Evolutionary conservation across 192 early-diverging fungal genomes (phyloP), one percentile per base, ranked within the genome.

Genomic region (Phycomyces nitens): DNA sequence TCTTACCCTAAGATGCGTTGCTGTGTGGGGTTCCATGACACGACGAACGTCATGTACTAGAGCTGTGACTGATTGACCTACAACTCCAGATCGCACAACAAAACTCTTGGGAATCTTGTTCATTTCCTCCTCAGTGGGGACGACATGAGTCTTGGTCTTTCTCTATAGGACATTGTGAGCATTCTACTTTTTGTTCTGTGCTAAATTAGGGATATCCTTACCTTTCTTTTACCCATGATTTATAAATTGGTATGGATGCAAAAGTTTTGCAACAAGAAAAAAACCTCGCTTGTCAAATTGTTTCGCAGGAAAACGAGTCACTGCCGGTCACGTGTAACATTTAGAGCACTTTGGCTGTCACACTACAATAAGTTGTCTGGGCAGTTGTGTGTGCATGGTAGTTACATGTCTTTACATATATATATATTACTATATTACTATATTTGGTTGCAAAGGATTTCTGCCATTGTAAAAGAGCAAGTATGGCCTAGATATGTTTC

Each of bases 1-100:
- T 34, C 29, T 34, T 81, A 91, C 93, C 77, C 80, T 84, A 44
- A 99, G 84, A 58, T 87, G 87, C 12, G 78, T 76, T 3, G 97
- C 97, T 20, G 97, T 99, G 77, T 97, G 89, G 14, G 97, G 97
- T 77, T 97, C 92, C 90, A 99, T 93, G 29, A 93, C 80, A 49
- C 76, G 81, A 27, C 97, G 86, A 39, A 95, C 77, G 74, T 99
- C 94, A 39, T 64, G 69, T 21, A 96, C 93, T 12, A 99, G 83
- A 10, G 83, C 82, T 15, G 83, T 67, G 12, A 96, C 89, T n/a
- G 89, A 77, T 42, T 75, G 75, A 1, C 94, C 93, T 10, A 94
- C 92, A 11, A 70, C 52, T 14, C 97, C 97, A 3, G 94, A 90
- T 57, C 90, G 88, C 61, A 98, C 92, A 23, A 99, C 97, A 74